These are phyloP conservation scores for Agrostemma githago DNA, from an alignment of 148 eudicot genomes.

Conservation along the genomic window DNA sequence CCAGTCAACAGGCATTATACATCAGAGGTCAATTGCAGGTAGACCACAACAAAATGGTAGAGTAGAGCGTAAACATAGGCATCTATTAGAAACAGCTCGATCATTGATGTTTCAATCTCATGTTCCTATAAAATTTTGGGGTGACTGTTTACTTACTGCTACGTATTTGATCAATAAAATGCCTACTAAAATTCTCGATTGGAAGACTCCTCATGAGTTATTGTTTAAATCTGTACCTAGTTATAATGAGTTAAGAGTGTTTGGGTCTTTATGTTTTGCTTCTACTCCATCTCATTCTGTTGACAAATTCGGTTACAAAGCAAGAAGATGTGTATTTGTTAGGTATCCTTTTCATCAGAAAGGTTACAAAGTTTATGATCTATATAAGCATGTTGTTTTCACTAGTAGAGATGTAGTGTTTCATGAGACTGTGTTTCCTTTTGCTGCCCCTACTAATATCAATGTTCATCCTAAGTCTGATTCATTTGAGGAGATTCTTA, in stretches of 20 bases:
- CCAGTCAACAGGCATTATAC: background rate
- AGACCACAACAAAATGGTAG: too few species aligned
- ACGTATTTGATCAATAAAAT: conserved; percentile 4
- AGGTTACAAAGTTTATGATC: background rate
- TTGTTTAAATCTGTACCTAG: background rate
- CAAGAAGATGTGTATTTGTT: background rate
- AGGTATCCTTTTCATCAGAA: background rate
- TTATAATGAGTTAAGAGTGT: background rate
- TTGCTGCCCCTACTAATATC: too few species aligned
- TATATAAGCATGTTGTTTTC: background rate
- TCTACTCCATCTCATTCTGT: background rate
- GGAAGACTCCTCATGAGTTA: conserved; percentile 7
- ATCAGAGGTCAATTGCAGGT: background rate
- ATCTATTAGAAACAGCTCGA: background rate
- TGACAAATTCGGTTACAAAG: background rate
- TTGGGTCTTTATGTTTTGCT: background rate
- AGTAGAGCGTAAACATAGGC: background rate
- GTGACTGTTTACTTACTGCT: conserved; percentile 1
- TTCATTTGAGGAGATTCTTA: too few species aligned
- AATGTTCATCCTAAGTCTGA: too few species aligned
- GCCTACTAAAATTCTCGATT: background rate
- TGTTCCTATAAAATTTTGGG: background rate
- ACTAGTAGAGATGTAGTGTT: background rate
- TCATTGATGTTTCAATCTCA: background rate
- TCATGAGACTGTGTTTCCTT: background rate